phyloP scores from a whole-genome alignment of 768 basidiomycete genomes.

The Calocybe indica region DNA sequence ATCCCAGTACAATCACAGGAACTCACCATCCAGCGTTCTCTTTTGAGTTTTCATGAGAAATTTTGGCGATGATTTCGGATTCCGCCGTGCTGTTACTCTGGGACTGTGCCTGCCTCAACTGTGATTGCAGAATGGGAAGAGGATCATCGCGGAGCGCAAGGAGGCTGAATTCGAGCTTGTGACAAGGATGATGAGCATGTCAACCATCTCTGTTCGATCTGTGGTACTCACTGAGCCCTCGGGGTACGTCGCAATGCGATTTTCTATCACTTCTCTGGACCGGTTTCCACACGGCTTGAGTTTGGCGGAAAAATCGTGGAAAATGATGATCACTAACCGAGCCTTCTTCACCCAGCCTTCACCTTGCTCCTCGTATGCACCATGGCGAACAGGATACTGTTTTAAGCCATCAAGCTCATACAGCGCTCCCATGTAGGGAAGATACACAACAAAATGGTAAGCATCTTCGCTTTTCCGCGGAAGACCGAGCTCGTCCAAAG shows the following conservation, averaged over 20 bases:
- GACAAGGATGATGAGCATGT: not conserved
- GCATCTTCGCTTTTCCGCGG: constrained; percentile 72
- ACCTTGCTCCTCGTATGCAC: constrained; percentile 54
- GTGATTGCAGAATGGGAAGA: constrained; percentile 58
- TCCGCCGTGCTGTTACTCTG: constrained; percentile 36
- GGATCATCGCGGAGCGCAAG: constrained; percentile 84
- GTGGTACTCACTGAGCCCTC: constrained; percentile 65
- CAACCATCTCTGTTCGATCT: too few relatives aligned
- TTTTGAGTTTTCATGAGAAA: constrained; percentile 64
- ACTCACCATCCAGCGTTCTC: constrained; percentile 80
- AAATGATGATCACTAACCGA: constrained; percentile 39
- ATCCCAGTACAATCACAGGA: constrained; percentile 5
- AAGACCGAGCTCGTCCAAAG: constrained; percentile 75
- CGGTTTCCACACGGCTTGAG: not conserved
- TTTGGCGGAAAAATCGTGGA: too few relatives aligned
- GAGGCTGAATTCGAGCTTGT: constrained; percentile 86
- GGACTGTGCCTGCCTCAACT: constrained; percentile 44
- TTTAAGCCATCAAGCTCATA: constrained; percentile 96
- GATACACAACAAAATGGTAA: constrained; percentile 94
- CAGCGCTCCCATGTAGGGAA: constrained; percentile 75
- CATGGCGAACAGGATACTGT: constrained; percentile 73
- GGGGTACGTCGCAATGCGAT: constrained; percentile 87
- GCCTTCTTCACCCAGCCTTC: constrained; percentile 85
- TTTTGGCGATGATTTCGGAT: constrained; percentile 46
- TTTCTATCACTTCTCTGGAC: constrained; percentile 74